phyloP scores from a whole-genome alignment of 75 land plant genomes.

The Azolla pinnata region DNA sequence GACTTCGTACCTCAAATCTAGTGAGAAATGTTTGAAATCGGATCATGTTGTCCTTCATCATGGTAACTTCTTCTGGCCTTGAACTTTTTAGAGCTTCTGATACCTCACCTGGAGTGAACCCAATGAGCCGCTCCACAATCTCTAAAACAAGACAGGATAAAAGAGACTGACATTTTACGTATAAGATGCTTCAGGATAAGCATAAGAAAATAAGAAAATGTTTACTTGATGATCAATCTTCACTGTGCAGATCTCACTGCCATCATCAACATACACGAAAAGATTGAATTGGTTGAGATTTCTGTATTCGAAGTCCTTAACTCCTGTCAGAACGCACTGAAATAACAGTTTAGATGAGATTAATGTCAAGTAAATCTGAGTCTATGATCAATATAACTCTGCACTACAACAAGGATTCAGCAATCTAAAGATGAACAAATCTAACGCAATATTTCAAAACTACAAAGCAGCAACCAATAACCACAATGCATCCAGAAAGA shows the following conservation, averaged over 20 bases:
- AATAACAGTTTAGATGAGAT: no score
- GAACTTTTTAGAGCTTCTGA: slow-evolving; percentile 47
- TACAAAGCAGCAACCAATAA: no score
- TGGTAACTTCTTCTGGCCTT: slow-evolving; percentile 18
- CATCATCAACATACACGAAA: slow-evolving; percentile 73
- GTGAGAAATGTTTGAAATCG: slow-evolving; percentile 53
- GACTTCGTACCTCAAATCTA: slow-evolving; percentile 61
- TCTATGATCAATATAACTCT: no score
- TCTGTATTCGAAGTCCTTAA: slow-evolving; percentile 69
- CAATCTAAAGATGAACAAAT: no score
- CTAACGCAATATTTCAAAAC: no score
- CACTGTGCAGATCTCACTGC: slow-evolving; percentile 72
- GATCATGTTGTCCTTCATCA: slow-evolving; percentile 53
- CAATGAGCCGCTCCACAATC: slow-evolving; percentile 56
- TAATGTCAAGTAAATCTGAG: no score
- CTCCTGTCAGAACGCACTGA: slow-evolving; percentile 85
- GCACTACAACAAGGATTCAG: no score
- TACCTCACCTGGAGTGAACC: slow-evolving; percentile 61
- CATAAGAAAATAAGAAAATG: neutral
- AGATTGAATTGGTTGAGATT: slow-evolving; percentile 42
- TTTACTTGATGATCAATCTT: slow-evolving; percentile 57
- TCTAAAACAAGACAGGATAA: slow-evolving; percentile 10
- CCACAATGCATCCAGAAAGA: no score
- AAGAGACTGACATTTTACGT: neutral
- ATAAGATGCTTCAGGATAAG: neutral